Evolutionary conservation across 495 filamentous ascomycete species (phyloP), one percentile per base, ranked within the genome.

Genomic region (Penicillium flavigenum): DNA sequence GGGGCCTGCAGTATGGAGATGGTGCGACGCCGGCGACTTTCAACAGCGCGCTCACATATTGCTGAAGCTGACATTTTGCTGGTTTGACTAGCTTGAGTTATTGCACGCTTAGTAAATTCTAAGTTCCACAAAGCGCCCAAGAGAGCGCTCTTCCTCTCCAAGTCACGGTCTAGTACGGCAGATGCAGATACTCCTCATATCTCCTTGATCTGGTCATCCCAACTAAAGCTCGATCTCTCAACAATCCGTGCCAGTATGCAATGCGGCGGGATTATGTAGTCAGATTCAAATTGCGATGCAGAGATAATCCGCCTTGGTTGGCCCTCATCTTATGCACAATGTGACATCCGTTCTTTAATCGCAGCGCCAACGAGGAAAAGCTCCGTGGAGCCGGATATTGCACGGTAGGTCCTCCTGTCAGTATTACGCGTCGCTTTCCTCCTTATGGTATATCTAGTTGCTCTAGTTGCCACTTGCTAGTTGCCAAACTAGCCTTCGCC

Each of bases 1-100:
- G 42, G n/a, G 27, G 34, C 12, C 12, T 36, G 38, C 51, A 46
- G 39, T 22, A 24, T 46, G 38, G 24, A 53, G 32, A 51, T 34
- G 39, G 50, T 43, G 39, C 51, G 10, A 19, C 24, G 24, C n/a
- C 16, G 38, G 17, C 11, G 11, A 50, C 8, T 9, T 34, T 24
- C n/a, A 36, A 24, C 10, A 11, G 17, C 16, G 17, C n/a, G 10
- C 14, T 41, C 11, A 41, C 34, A 26, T 14, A 26, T 27, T 29
- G 24, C 49, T 9, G 4, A 22, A 14, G 14, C 2, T 29, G 24
- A 43, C 5, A 19, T 17, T 7, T 31, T 9, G 7, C 17, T 10
- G n/a, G 8, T 11, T 6, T 5, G 19, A 22, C 7, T 29, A 16
- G 24, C 17, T 34, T 4, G 2, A 47, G 10, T 1, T 29, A 1